Evolutionary conservation across 495 filamentous ascomycete genomes (phyloP).

Genomic region (Venustampulla echinocandica): DNA sequence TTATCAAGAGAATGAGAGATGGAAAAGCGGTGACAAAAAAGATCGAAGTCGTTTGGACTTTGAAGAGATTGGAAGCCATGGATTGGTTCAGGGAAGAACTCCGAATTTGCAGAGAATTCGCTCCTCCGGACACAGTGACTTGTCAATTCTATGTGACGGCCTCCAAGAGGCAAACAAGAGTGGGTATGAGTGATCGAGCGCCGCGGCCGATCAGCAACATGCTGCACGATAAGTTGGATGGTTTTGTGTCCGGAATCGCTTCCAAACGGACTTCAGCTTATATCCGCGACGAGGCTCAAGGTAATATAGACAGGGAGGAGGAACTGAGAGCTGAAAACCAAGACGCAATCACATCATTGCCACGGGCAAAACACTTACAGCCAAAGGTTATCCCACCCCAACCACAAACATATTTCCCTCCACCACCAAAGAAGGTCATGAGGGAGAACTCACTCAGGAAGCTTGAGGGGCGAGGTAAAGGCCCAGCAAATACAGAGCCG

Average conservation of each 20-base stretch:
- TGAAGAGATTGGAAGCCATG: constrained; percentile 84
- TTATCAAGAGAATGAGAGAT: constrained; percentile 91
- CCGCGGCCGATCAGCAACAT: constrained; percentile 54
- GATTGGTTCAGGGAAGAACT: constrained; percentile 98
- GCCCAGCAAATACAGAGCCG: constrained; percentile 15
- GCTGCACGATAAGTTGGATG: constrained; percentile 77
- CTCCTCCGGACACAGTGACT: constrained; percentile 73
- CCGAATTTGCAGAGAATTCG: constrained; percentile 75
- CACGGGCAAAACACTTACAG: constrained; percentile 49
- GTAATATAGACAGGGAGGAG: constrained; percentile 67
- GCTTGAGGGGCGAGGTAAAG: constrained; percentile 19
- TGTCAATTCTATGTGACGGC: constrained; percentile 92
- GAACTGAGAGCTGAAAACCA: constrained; percentile 79
- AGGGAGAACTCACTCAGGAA: constrained; percentile 11
- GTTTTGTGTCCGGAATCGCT: constrained; percentile 69
- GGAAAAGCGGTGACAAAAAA: constrained; percentile 86
- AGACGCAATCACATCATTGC: constrained; percentile 76
- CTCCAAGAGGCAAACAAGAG: constrained; percentile 45
- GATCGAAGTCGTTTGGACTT: constrained; percentile 83
- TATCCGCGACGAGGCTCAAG: constrained; percentile 70
- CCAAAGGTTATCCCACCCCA: constrained; percentile 36
- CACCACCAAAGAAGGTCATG: constrained; percentile 33
- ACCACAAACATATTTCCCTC: constrained; percentile 28
- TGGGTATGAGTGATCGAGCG: constrained; percentile 38
- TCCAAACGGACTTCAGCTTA: constrained; percentile 73